Conservation (phyloP, 768 basidiomycete species). For the Mycena galericulata region DNA sequence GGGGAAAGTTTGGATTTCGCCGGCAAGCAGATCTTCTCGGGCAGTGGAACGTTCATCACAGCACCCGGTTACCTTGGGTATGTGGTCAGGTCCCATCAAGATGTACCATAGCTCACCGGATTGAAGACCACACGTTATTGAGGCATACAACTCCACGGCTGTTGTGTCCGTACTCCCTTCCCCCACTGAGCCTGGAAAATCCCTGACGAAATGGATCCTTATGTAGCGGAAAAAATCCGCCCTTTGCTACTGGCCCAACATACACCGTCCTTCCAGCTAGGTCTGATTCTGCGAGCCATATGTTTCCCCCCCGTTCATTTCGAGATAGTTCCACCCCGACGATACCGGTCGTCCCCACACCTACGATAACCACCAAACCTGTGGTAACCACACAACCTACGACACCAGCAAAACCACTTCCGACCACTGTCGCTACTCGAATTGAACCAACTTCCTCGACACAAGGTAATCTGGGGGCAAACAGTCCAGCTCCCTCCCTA, state of each 20-base stretch:
- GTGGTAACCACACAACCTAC: background rate
- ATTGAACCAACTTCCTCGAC: background rate
- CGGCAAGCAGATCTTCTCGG: background rate
- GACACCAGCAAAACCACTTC: background rate
- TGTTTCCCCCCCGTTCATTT: background rate
- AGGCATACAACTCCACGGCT: conserved; percentile 16
- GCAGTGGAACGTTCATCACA: conserved; percentile 26
- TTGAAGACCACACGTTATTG: conserved; percentile 19
- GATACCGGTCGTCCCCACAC: background rate
- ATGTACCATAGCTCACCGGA: background rate
- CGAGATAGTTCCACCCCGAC: background rate
- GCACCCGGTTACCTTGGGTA: conserved; percentile 23
- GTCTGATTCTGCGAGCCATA: background rate
- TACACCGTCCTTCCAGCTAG: conserved; percentile 19
- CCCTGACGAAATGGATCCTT: background rate
- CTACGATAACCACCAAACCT: too few species aligned
- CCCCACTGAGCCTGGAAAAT: background rate
- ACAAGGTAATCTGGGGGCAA: background rate
- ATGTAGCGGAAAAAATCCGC: conserved; percentile 10
- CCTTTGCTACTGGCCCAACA: conserved; percentile 17
- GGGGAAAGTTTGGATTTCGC: background rate
- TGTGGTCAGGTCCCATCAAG: background rate
- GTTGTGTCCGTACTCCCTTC: conserved; percentile 9
- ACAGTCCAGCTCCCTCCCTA: background rate
- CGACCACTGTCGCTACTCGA: background rate